phyloP scores from a whole-genome alignment of 192 early-diverging fungal species.

The Haplosporangium gracile region DNA sequence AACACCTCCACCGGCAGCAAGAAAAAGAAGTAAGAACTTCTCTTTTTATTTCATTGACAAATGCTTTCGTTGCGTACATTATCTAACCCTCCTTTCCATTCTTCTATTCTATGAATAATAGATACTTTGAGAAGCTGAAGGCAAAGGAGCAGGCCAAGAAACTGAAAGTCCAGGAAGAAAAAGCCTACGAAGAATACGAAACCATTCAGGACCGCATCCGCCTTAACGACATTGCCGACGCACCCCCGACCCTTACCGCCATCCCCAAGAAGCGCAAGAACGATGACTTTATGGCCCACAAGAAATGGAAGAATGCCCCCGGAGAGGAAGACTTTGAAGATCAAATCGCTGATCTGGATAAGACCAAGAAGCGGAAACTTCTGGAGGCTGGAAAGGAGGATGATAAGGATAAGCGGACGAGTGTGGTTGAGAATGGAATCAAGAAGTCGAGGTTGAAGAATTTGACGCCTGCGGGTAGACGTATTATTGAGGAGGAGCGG shows the following conservation, averaged over 20 bases:
- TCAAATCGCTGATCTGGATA: conserved; percentile 40
- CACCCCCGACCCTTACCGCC: conserved; percentile 64
- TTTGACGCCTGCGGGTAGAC: conserved; percentile 61
- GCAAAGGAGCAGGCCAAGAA: conserved; percentile 59
- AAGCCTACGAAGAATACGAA: conserved; percentile 62
- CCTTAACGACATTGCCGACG: conserved; percentile 68
- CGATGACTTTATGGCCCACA: conserved; percentile 57
- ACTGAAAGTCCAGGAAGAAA: conserved; percentile 54
- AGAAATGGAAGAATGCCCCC: conserved; percentile 55
- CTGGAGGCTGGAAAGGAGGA: conserved; percentile 31
- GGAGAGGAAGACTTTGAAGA: conserved; percentile 40
- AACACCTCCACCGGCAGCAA: conserved; percentile 54
- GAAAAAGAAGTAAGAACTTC: conserved; percentile 54
- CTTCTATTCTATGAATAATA: not conserved
- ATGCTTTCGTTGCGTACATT: not conserved
- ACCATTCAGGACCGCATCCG: conserved; percentile 65
- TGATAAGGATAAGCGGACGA: conserved; percentile 31
- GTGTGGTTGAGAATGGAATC: conserved; percentile 27
- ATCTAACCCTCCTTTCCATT: not conserved
- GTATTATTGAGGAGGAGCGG: conserved; percentile 65
- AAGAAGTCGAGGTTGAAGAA: conserved; percentile 57
- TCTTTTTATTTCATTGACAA: not conserved
- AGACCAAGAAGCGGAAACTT: conserved; percentile 49
- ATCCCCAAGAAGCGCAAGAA: conserved; percentile 62
- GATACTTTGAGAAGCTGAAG: conserved; percentile 63